Evolutionary conservation across 257 asterid species (phyloP).

Genomic region (Henckelia pumila): DNA sequence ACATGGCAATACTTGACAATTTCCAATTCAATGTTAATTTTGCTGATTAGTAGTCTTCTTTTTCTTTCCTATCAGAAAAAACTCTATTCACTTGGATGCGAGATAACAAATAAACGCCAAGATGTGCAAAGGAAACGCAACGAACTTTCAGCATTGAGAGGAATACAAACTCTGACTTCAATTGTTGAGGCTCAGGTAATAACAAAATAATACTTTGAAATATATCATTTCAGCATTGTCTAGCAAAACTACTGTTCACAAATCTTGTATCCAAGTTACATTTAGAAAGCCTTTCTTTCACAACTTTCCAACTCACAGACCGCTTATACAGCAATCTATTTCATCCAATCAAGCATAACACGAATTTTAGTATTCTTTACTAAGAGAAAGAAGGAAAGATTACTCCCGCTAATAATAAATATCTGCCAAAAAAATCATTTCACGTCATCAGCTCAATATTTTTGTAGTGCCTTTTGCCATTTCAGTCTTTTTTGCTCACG

Average conservation of each 20-base stretch:
- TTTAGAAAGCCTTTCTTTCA: not conserved
- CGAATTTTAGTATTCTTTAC: not conserved
- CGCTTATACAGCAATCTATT: too few species aligned
- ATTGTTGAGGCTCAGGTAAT: not conserved
- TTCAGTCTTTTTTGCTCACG: not conserved
- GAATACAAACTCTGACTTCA: not conserved
- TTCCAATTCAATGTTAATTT: not conserved
- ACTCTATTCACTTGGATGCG: not conserved
- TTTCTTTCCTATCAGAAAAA: not conserved
- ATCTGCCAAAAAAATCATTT: too few species aligned
- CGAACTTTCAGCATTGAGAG: not conserved
- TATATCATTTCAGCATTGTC: not conserved
- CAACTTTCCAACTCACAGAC: slow-evolving; percentile 5
- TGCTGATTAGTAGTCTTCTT: not conserved
- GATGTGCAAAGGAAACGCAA: not conserved
- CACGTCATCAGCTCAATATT: too few species aligned
- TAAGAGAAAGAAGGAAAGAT: slow-evolving; percentile 1
- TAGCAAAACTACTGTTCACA: not conserved
- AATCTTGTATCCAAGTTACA: not conserved
- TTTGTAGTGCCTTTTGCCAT: slow-evolving; percentile 1
- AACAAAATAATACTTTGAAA: not conserved
- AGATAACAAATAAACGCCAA: not conserved
- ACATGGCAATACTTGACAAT: not conserved
- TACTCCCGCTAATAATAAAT: too few species aligned
- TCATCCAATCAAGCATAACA: not conserved